phyloP scores from a whole-genome alignment of 1,284 basidiomycete species.

The Rhizoctonia solani region DNA sequence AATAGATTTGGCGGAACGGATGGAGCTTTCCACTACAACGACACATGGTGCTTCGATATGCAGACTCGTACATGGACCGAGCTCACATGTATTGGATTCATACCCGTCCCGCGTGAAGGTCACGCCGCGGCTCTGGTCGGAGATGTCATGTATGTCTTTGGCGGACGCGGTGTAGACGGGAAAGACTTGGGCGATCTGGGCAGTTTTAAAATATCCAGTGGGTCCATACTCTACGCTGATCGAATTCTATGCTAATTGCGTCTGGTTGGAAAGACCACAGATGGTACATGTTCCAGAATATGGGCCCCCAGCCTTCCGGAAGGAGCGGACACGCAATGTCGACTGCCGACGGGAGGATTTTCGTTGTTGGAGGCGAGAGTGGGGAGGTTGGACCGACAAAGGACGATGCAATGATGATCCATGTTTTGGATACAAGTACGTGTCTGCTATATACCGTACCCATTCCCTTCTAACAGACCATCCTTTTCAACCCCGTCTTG shows the following conservation, averaged over 20 bases:
- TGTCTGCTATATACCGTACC: slow-evolving; percentile 47
- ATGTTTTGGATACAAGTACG: slow-evolving; percentile 89
- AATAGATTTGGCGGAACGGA: slow-evolving; percentile 96
- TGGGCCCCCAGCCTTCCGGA: slow-evolving; percentile 92
- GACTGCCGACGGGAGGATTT: slow-evolving; percentile 82
- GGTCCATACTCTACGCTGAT: not conserved
- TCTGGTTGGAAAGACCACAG: slow-evolving; percentile 61
- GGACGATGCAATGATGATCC: slow-evolving; percentile 83
- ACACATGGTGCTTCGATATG: slow-evolving; percentile 96
- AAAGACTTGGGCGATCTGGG: slow-evolving; percentile 95
- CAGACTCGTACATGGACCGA: slow-evolving; percentile 86
- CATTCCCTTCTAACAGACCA: not conserved
- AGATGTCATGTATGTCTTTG: slow-evolving; percentile 98
- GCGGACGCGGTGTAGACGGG: slow-evolving; percentile 95
- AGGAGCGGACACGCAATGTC: slow-evolving; percentile 96
- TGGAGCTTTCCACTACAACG: slow-evolving; percentile 98
- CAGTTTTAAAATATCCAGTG: slow-evolving; percentile 95
- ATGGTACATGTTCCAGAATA: slow-evolving; percentile 99
- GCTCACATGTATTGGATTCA: slow-evolving; percentile 95
- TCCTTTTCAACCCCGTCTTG: no score
- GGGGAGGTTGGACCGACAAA: slow-evolving; percentile 60
- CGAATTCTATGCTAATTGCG: slow-evolving; percentile 5
- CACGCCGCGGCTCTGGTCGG: slow-evolving; percentile 97
- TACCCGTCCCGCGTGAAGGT: slow-evolving; percentile 94
- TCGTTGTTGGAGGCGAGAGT: slow-evolving; percentile 94